Percentiles rank a stretch among this genome's conserved stretches.
phyloP scores from a whole-genome alignment of 2,329 filamentous ascomycete species.

The Hymenoscyphus scutula region DNA sequence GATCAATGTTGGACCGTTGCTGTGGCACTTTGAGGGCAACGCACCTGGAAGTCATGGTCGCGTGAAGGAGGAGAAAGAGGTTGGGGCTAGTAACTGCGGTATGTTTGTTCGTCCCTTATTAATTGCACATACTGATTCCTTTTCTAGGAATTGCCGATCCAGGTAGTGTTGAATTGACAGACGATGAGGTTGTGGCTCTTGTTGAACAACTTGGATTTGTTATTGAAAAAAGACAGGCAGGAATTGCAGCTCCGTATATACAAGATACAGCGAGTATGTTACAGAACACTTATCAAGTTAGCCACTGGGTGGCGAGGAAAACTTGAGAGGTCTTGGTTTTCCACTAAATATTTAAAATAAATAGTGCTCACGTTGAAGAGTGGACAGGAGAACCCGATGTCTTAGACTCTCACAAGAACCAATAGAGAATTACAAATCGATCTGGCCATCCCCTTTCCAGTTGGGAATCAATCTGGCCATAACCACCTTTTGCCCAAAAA shows the following conservation, averaged over 20 bases:
- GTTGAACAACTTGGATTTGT: slow-evolving; percentile 74
- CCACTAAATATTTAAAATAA: background rate
- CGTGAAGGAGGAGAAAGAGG: slow-evolving; percentile 37
- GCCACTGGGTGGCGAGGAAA: slow-evolving; percentile 85
- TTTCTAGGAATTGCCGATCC: slow-evolving; percentile 75
- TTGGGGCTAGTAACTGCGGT: background rate
- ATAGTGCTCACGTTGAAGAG: background rate
- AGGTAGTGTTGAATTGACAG: slow-evolving; percentile 83
- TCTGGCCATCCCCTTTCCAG: too few relatives aligned
- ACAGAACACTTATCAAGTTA: slow-evolving; percentile 75
- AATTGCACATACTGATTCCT: slow-evolving; percentile 8
- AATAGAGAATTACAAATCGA: too few relatives aligned
- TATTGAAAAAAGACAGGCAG: slow-evolving; percentile 61
- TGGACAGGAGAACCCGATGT: background rate
- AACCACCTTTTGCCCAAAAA: too few relatives aligned
- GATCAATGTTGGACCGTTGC: slow-evolving; percentile 83
- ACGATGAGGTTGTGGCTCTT: slow-evolving; percentile 81
- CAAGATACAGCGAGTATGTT: slow-evolving; percentile 83
- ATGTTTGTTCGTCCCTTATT: background rate
- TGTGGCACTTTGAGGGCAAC: slow-evolving; percentile 93
- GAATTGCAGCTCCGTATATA: slow-evolving; percentile 77
- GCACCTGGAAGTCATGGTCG: slow-evolving; percentile 54
- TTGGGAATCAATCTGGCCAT: too few relatives aligned
- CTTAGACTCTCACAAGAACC: background rate
- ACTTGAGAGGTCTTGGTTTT: slow-evolving; percentile 30